Base-by-base conservation (phyloP, 2,329 filamentous ascomycete species). In the Colletotrichum falcatum region DNA sequence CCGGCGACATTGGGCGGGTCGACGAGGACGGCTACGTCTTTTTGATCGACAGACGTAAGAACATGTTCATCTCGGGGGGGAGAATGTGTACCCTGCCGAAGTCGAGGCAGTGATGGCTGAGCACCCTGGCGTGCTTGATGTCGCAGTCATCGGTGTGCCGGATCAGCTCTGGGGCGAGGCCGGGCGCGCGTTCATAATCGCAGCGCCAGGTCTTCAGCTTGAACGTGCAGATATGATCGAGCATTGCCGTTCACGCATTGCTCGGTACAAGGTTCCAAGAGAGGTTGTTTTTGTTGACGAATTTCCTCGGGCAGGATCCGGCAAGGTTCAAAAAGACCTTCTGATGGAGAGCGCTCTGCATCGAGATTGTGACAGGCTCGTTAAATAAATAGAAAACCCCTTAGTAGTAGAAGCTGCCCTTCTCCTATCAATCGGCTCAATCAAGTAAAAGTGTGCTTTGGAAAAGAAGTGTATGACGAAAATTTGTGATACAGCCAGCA, bases 11-110 rank as follows among this genome's bases (percentile, higher is more conserved):
- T 6, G 66, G 71, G 8, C 60, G 72, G 4, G 37, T 65, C 4
- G 61, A 65, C 30, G 65, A 67, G 39, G 64, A 68, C 14, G 68
- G 68, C 2, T 71, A 48, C 16, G 7, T 71, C 23, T 71, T 63
- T 26, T 30, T 71, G 2, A 59, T 71, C 7, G 68, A 68, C 18
- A 51, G 68, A n/a, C 44, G 58, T 6, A 71, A 71, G 28, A 61
- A 71, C 37, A 63, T 71, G 64, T 71, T 71, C 59, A 71, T 71
- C 23, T 71, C 68, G 16, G 68, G 68, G 14, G 68, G 68, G 68
- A 71, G 23, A 71, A 71, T 8, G 65, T 71, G 5, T 71, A 71
- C n/a, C 68, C 68, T 16, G 64, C 68, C 6, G 68, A 71, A 53
- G 59, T 71, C 16, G 68, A 71, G 33, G 65, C 51, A 4, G 53